These are phyloP conservation scores for Centaurea solstitialis DNA, from an alignment of 129 eudicot genomes.

Conservation along the genomic window DNA sequence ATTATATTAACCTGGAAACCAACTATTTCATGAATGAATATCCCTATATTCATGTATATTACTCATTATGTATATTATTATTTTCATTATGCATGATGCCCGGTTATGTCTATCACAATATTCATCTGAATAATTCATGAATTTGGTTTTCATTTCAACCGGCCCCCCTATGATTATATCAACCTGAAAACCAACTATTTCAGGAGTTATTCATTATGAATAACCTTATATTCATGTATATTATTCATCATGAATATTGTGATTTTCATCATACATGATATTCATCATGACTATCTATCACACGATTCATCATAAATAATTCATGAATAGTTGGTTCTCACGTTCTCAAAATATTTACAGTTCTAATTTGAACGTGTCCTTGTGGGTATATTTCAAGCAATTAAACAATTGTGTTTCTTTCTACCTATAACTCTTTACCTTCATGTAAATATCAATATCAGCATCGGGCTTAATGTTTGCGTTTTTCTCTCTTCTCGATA, in stretches of 20 bases:
- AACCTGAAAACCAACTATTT: neutral
- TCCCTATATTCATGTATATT: neutral
- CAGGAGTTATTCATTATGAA: no score
- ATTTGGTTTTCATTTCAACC: neutral
- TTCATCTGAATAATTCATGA: no score
- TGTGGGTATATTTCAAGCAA: neutral
- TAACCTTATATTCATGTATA: no score
- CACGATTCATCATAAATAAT: neutral
- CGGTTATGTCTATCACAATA: no score
- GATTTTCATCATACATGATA: no score
- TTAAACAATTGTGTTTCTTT: neutral
- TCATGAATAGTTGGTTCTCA: neutral
- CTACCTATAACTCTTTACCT: slow-evolving; percentile 35
- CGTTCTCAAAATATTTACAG: neutral
- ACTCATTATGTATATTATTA: neutral
- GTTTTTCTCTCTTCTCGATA: slow-evolving; percentile 80
- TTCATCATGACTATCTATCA: neutral
- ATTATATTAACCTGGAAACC: neutral
- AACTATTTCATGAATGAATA: neutral
- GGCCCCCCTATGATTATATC: no score
- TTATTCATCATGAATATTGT: no score
- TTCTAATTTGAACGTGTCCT: neutral
- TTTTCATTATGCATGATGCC: no score
- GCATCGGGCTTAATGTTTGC: slow-evolving; percentile 83
- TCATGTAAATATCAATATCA: slow-evolving; percentile 79